These are phyloP conservation scores for Colletotrichum sp. DNA, from an alignment of 2,329 filamentous ascomycete species.

Conservation along the genomic window DNA sequence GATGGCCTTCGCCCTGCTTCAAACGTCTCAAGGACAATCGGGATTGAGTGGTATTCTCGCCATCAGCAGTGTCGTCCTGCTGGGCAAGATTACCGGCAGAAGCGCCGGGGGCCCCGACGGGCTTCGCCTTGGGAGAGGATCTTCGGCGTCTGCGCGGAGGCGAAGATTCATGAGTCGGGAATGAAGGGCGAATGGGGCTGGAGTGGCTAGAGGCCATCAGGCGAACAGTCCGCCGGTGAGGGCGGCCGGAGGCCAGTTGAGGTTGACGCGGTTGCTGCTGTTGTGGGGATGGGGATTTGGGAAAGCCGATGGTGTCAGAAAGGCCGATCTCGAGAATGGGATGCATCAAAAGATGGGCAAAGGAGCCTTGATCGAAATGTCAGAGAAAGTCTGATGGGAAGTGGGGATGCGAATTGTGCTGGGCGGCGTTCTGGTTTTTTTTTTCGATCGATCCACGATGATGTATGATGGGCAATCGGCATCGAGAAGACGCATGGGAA, in stretches of 20 bases:
- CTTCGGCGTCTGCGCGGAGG: neutral
- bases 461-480: neutral
- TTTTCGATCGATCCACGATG: neutral
- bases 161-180: neutral
- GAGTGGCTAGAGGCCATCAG: neutral
- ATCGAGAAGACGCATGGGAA: neutral
- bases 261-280: neutral
- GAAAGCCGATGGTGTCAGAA: neutral
- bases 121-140: neutral
- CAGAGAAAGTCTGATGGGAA: neutral
- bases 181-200: neutral
- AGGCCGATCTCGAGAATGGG: neutral
- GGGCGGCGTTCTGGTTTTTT: neutral
- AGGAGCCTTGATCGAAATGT: neutral
- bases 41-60: neutral
- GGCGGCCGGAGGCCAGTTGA: neutral
- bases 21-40: fast-evolving
- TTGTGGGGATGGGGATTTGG: neutral
- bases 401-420: neutral
- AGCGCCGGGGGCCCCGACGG: neutral
- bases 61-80: neutral
- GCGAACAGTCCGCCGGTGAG: neutral
- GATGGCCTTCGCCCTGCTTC: neutral
- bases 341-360: neutral
- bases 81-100: fast-evolving